Evolutionary conservation across 352 stramenopile genomes (phyloP).

Genomic region (Globisporangium middletonii): DNA sequence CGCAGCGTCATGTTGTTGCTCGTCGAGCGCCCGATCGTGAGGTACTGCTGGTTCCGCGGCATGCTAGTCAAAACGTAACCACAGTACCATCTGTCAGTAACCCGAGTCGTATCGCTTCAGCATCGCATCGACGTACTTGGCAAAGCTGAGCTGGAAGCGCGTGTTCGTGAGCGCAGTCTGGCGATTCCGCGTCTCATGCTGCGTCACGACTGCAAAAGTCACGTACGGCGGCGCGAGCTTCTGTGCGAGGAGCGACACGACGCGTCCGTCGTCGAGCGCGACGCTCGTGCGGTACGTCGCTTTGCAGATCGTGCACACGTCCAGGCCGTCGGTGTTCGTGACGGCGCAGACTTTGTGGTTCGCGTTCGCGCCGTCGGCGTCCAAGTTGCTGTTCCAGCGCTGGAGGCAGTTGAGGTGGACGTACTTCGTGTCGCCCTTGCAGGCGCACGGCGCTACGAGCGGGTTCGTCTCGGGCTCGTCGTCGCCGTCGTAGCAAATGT

Average conservation of each 20-base stretch:
- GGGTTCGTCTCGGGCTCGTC: constrained; percentile 82
- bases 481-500: constrained; percentile 92
- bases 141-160: constrained; percentile 90
- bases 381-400: constrained; percentile 89
- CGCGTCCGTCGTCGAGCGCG: constrained; percentile 75
- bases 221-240: constrained; percentile 86
- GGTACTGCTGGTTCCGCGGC: constrained; percentile 54
- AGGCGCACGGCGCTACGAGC: constrained; percentile 87
- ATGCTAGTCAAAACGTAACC: constrained; percentile 21
- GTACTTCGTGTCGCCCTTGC: constrained; percentile 91
- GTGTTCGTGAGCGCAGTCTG: constrained; percentile 87
- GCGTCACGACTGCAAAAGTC: constrained; percentile 89
- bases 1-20: constrained; percentile 84
- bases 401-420: constrained; percentile 90
- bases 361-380: constrained; percentile 66
- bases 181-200: constrained; percentile 81
- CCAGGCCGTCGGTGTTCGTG: constrained; percentile 83
- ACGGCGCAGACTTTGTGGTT: constrained; percentile 88
- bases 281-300: constrained; percentile 88
- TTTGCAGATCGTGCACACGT: constrained; percentile 91
- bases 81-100: constrained; percentile 7
- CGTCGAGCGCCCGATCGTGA: constrained; percentile 76
- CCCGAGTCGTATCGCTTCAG: background rate
- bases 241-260: constrained; percentile 84
- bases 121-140: constrained; percentile 50